These are phyloP conservation scores for Phlebiopsis gigantea DNA, from an alignment of 768 basidiomycete genomes.

Conservation along the genomic window DNA sequence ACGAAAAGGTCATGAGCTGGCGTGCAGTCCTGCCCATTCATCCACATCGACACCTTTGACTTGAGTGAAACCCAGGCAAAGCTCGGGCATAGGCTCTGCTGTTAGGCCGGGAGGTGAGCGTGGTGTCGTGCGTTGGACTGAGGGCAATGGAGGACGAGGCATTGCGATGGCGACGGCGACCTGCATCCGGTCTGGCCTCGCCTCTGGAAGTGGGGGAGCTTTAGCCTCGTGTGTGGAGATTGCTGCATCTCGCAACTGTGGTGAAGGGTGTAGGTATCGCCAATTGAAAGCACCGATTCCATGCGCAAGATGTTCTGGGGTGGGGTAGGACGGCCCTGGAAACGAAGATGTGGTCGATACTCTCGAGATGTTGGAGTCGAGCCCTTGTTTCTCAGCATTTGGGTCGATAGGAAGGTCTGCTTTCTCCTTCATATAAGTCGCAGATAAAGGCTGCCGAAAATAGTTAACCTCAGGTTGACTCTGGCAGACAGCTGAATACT, in stretches of 20 bases:
- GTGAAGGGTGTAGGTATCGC: background rate
- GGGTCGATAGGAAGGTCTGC: too few species aligned
- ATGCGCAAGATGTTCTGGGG: background rate
- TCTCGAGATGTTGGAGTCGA: background rate
- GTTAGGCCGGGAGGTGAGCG: background rate
- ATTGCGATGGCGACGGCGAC: slow-evolving; percentile 9
- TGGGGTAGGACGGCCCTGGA: background rate
- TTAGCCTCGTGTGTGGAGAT: background rate
- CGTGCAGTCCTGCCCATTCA: too few species aligned
- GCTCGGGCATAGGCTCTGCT: slow-evolving; percentile 2
- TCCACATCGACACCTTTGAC: slow-evolving; percentile 1
- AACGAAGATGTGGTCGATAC: background rate
- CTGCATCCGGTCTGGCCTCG: slow-evolving; percentile 1
- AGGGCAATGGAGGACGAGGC: background rate
- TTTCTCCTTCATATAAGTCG: too few species aligned
- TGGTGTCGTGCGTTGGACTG: background rate
- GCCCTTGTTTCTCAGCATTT: background rate
- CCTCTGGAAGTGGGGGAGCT: background rate
- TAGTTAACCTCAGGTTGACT: background rate
- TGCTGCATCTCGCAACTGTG: background rate
- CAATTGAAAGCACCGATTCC: background rate
- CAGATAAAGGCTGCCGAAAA: too few species aligned
- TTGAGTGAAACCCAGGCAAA: slow-evolving; percentile 4
- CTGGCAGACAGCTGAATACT: background rate
- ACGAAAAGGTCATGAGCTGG: too few species aligned